Evolutionary conservation across 257 asterid species (phyloP).

Genomic region (Solanum chmielewskii): DNA sequence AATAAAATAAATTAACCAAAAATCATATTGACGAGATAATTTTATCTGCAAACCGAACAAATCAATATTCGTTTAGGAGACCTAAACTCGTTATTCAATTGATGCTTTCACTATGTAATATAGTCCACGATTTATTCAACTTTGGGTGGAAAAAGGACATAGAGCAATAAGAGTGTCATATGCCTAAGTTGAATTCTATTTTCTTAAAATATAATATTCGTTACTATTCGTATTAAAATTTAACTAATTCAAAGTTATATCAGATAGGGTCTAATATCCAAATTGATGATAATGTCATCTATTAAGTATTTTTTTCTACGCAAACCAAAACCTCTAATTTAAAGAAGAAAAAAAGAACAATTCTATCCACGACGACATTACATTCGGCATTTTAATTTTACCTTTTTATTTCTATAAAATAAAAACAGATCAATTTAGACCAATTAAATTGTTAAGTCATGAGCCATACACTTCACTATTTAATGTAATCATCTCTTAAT

Average conservation of each 20-base stretch:
- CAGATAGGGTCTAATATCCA: no score
- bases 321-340: background rate
- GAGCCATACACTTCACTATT: background rate
- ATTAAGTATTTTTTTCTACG: background rate
- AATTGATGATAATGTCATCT: no score
- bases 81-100: background rate
- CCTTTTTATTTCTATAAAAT: background rate
- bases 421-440: background rate
- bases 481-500: background rate
- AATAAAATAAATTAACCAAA: background rate
- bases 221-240: no score
- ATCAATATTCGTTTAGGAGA: background rate
- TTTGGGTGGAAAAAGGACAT: background rate
- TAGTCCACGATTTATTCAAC: background rate
- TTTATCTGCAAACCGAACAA: background rate
- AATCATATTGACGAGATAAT: no score
- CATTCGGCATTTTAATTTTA: background rate
- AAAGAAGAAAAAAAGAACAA: fast-evolving
- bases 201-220: no score
- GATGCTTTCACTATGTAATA: background rate
- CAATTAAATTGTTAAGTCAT: background rate
- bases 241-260: fast-evolving
- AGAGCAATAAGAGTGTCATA: background rate
- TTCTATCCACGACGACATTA: background rate
- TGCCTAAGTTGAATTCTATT: background rate